Evolutionary conservation across 371 early-diverging fungal species (phyloP), one percentile per base, ranked within the genome.

Genomic region (Apophysomyces elegans): DNA sequence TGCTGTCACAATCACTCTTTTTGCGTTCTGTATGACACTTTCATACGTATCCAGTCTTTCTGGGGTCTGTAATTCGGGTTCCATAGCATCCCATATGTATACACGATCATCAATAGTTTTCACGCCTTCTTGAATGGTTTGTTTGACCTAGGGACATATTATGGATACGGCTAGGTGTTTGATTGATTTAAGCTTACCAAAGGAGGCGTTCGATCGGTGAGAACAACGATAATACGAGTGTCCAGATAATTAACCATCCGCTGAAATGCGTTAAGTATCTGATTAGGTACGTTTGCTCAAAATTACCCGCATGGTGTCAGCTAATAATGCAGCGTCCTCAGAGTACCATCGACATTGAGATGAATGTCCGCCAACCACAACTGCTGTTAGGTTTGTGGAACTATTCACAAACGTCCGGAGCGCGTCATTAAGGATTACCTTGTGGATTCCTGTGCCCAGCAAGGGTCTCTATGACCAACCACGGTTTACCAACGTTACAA

Each of bases 281-380:
- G 7, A 6, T 36, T 16, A 7, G 43, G 41, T 56, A 26, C 7
- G n/a, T 32, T 21, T 7, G 16, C 32, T 13, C 5, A 0, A 14
- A 8, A 44, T 62, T 68, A 81, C 82, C 68, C 73, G 70, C 21
- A 81, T 69, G 35, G 71, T 74, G 43, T 77, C 79, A 6, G 67
- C 74, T 14, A 81, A 62, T 7, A 44, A 58, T 11, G 38, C 58
- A 4, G 79, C 82, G 57, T 81, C 78, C 62, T 81, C 82, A 2
- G 79, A 73, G 67, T 81, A 81, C 82, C 82, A 81, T 47, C 75
- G 72, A 62, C 82, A 81, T 37, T 71, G 64, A 18, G 76, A 68
- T 11, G 72, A 61, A 59, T 81, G 70, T 0, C 79, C 79, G 47
- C 82, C 82, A 12, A 81, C 66, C 2, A 81, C 66, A 18, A 79